Evolutionary conservation across 108 stramenopile genomes (phyloP).

Genomic region (Chaetoceros muelleri): DNA sequence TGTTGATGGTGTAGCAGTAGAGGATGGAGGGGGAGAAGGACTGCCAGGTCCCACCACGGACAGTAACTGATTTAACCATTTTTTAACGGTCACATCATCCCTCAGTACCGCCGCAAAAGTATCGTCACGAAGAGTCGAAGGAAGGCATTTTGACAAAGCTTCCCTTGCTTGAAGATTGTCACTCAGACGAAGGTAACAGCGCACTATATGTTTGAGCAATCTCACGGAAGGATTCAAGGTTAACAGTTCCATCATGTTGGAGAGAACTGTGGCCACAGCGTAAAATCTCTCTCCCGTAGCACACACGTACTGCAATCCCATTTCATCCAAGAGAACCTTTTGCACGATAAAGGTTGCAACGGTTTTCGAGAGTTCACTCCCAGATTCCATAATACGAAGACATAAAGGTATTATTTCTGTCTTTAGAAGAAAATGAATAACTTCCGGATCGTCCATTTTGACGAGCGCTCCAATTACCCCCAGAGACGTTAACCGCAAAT

Average conservation of each 20-base stretch:
- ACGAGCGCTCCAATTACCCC: slow-evolving; percentile 99
- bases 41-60: slow-evolving; percentile 42
- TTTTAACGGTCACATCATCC: slow-evolving; percentile 84
- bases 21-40: too few species aligned
- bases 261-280: slow-evolving; percentile 89
- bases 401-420: slow-evolving; percentile 81
- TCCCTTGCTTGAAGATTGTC: slow-evolving; percentile 92
- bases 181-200: slow-evolving; percentile 93
- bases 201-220: slow-evolving; percentile 96
- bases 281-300: slow-evolving; percentile 98
- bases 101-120: slow-evolving; percentile 71
- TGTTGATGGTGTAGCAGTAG: too few species aligned
- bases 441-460: slow-evolving; percentile 97
- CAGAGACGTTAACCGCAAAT: slow-evolving; percentile 90
- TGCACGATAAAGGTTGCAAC: slow-evolving; percentile 99
- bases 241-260: slow-evolving; percentile 88
- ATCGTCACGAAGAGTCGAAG: slow-evolving; percentile 77
- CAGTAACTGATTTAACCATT: slow-evolving; percentile 83
- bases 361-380: slow-evolving; percentile 93
- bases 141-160: slow-evolving; percentile 91
- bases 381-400: slow-evolving; percentile 75
- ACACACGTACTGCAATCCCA: slow-evolving; percentile 96
- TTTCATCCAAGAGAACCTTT: slow-evolving; percentile 97
- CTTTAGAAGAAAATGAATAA: slow-evolving; percentile 92
- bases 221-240: slow-evolving; percentile 83